These are phyloP conservation scores for Miamiensis avidus DNA, from an alignment of 169 alveolate species.

Conservation along the genomic window DNA sequence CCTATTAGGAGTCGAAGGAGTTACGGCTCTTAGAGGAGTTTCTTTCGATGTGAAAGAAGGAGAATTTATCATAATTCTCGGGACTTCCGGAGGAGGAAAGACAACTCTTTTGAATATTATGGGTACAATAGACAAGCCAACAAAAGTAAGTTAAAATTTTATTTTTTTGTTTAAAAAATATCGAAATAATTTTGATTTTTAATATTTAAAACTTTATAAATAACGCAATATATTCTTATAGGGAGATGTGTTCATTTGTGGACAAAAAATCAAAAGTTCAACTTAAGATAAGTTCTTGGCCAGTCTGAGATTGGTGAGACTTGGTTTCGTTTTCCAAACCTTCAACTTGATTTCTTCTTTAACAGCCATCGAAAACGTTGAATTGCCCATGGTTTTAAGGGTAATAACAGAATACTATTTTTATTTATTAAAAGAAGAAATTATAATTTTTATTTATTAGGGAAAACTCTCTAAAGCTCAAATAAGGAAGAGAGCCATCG, in stretches of 20 bases:
- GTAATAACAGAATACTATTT: neutral
- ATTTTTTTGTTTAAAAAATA: neutral
- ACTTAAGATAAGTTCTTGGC: slow-evolving; percentile 83
- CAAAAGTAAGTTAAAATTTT: slow-evolving; percentile 39
- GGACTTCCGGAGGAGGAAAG: slow-evolving; percentile 90
- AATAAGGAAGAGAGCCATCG: slow-evolving; percentile 66
- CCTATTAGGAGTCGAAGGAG: slow-evolving; percentile 87
- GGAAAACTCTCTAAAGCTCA: slow-evolving; percentile 61
- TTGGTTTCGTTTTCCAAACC: slow-evolving; percentile 86
- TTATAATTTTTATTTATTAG: neutral
- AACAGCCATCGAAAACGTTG: slow-evolving; percentile 87
- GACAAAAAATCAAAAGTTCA: slow-evolving; percentile 70
- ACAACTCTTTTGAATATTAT: slow-evolving; percentile 82
- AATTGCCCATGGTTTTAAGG: slow-evolving; percentile 86
- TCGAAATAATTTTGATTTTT: neutral
- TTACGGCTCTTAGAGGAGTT: slow-evolving; percentile 87
- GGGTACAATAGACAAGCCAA: slow-evolving; percentile 88
- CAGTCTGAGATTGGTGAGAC: slow-evolving; percentile 67
- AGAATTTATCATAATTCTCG: slow-evolving; percentile 81
- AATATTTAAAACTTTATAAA: neutral
- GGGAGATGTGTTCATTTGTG: slow-evolving; percentile 84
- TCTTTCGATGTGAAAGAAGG: slow-evolving; percentile 71
- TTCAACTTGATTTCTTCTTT: slow-evolving; percentile 83
- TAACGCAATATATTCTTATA: too few species aligned
- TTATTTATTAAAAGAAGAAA: too few species aligned